Evolutionary conservation across 129 eudicot species (phyloP).

Genomic region (Oenanthe sinensis): DNA sequence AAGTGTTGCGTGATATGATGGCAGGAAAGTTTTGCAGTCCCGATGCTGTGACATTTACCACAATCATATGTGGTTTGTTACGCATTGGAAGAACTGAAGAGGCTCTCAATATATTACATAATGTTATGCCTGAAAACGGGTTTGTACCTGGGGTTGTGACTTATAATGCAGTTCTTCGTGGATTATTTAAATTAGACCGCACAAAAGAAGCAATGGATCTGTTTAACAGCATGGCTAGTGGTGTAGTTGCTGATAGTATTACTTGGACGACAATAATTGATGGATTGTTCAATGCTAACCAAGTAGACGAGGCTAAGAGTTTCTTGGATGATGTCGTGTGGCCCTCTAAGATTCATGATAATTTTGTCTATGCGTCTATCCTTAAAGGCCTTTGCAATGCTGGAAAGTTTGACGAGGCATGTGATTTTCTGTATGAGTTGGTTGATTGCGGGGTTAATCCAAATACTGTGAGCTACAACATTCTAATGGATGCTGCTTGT

Average conservation of each 20-base stretch:
- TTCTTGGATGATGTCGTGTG: constrained; percentile 74
- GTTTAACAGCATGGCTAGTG: constrained; percentile 36
- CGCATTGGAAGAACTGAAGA: constrained; percentile 43
- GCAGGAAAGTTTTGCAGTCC: constrained; percentile 66
- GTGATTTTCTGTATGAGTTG: constrained; percentile 69
- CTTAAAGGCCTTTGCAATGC: constrained; percentile 74
- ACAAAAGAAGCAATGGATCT: constrained; percentile 55
- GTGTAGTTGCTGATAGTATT: constrained; percentile 50
- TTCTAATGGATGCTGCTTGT: constrained; percentile 64
- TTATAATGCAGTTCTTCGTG: constrained; percentile 67
- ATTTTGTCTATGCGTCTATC: constrained; percentile 69
- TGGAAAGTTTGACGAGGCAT: constrained; percentile 63
- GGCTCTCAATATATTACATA: constrained; percentile 49
- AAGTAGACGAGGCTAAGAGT: constrained; percentile 62
- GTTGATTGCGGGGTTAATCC: constrained; percentile 66
- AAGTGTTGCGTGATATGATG: constrained; percentile 67
- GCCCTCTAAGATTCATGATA: constrained; percentile 82
- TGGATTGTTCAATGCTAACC: constrained; percentile 49
- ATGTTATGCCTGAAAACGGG: constrained; percentile 60
- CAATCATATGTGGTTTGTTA: constrained; percentile 55
- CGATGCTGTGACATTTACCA: constrained; percentile 68
- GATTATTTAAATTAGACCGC: constrained; percentile 47
- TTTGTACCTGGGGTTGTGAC: constrained; percentile 62
- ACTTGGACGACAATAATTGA: constrained; percentile 59
- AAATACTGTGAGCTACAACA: constrained; percentile 63